Evolutionary conservation across 139 green algal species (phyloP), one percentile per base, ranked within the genome.

Genomic region (Chlamydomonas applanata): DNA sequence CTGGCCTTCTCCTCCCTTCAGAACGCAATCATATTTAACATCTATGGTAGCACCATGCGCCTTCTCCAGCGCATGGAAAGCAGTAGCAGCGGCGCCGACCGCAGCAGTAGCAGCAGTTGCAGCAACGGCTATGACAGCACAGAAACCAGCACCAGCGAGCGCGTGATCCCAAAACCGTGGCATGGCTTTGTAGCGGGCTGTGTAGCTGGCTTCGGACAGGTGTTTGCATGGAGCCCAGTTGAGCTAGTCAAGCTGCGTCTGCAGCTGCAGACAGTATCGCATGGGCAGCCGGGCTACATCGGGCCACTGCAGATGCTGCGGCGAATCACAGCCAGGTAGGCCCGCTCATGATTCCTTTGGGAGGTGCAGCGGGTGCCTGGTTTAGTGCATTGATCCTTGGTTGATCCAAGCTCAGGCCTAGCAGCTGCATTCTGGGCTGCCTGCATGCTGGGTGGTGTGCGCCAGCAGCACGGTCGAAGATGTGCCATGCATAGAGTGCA

Each of bases 191-290:
- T 79, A 60, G 77, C 73, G 17, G 81, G 40, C 0, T 56, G 44
- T 4, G 68, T 74, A 59, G 57, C 74, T 57, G 63, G 27, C 24
- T 73, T 57, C 11, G 57, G 25, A n/a, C 72, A 76, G 53, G 56
- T 65, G 40, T 70, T 32, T 62, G 25, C 45, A 59, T 44, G 49
- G 35, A 45, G 30, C 13, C 83, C 86, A 29, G 83, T 92, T 4
- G 90, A 94, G 65, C 74, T 94, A 64, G 75, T 94, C 20, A 94
- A 94, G 77, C 89, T 94, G 44, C 63, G 89, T 25, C 52, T 88
- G 71, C 90, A 94, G 85, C 77, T 94, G 68, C 87, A 93, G 75
- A 82, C 75, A 0, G 83, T 79, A 1, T 27, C 74, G 32, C 83
- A 61, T 1, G 89, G 88, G 2, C 36, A 24, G 4, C 35, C 75